Base-by-base conservation (phyloP, 164 flowering plant genomes). In the Piper betle region DNA sequence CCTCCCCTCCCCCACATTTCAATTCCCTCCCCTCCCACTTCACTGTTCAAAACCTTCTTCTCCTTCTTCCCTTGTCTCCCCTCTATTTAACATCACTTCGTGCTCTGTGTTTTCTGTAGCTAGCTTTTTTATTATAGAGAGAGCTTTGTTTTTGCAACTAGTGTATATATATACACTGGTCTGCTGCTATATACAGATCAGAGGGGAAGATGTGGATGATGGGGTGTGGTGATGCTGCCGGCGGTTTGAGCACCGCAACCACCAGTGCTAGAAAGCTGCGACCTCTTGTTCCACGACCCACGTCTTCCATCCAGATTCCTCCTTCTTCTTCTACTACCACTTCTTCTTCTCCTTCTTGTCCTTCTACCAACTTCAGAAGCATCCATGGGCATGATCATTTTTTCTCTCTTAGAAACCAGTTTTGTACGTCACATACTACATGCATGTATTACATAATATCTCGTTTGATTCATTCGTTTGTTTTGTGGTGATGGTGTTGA, bases 221-320 rank as follows among this genome's bases (percentile, higher is more conserved):
- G 87, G 90, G 87, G n/a, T 84, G 80, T 65, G 76, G 75, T 52
- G 82, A 81, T 41, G 61, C 64, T 40, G 77, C 72, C 17, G 77
- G 73, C 1, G 84, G 82, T 17, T 63, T 81, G 57, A 79, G 74
- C 66, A 62, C 79, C 17, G 85, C 79, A 57, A 69, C 86, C 10
- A 73, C 78, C 71, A 75, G 62, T 38, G 82, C 78, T 16, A 67
- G 84, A 46, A 81, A 76, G 55, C 85, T 85, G 46, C 75, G 87
- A 2, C 89, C 96, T 37, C 74, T 88, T 53, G 72, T 82, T 37
- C 89, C 96, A 16, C 67, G 77, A 52, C 79, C 88, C 2, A 60
- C 74, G 41, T 19, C 37, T 38, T 15, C 6, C 15, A 52, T n/a
- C 17, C 12, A 74, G 8, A 15, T 58, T 64, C 5, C 75, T 64